Percentiles rank a stretch among this genome's conserved stretches.
These are phyloP conservation scores for Diaporthe sp. DNA, from an alignment of 2,329 filamentous ascomycete genomes.

Conservation along the genomic window DNA sequence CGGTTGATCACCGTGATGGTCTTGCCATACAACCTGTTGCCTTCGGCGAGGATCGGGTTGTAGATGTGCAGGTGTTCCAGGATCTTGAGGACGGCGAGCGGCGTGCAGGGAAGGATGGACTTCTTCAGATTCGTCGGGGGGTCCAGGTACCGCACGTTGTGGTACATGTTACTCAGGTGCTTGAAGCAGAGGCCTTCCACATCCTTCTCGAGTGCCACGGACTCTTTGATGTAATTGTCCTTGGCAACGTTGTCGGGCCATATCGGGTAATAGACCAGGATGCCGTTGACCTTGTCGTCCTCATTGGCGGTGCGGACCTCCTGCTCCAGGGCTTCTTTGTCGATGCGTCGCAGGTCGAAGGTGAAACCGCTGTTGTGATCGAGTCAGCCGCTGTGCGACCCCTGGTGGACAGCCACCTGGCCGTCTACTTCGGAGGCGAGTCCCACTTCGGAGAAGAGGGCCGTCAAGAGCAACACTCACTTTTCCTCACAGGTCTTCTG, in stretches of 20 bases:
- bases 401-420: constrained; percentile 5
- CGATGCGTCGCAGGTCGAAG: constrained; percentile 86
- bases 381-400: constrained; percentile 34
- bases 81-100: constrained; percentile 96
- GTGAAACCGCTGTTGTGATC: constrained; percentile 79
- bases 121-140: constrained; percentile 82
- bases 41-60: constrained; percentile 92
- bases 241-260: constrained; percentile 84
- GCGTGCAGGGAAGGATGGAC: constrained; percentile 94
- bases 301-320: constrained; percentile 87
- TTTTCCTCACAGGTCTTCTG: constrained; percentile 97
- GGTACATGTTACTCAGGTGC: constrained; percentile 99
- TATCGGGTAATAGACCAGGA: constrained; percentile 99
- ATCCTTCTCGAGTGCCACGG: constrained; percentile 90
- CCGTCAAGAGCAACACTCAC: constrained; percentile 71
- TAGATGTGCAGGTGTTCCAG: constrained; percentile 96
- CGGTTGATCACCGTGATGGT: constrained; percentile 97
- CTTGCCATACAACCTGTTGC: constrained; percentile 92
- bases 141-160: constrained; percentile 96
- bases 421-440: constrained; percentile 4
- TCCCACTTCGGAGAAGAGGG: not conserved
- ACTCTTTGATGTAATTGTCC: constrained; percentile 96
- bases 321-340: constrained; percentile 92
- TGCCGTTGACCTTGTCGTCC: constrained; percentile 83
- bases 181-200: constrained; percentile 95